Conservation (phyloP, 2,329 filamentous ascomycete genomes). For the Periconia sp. region DNA sequence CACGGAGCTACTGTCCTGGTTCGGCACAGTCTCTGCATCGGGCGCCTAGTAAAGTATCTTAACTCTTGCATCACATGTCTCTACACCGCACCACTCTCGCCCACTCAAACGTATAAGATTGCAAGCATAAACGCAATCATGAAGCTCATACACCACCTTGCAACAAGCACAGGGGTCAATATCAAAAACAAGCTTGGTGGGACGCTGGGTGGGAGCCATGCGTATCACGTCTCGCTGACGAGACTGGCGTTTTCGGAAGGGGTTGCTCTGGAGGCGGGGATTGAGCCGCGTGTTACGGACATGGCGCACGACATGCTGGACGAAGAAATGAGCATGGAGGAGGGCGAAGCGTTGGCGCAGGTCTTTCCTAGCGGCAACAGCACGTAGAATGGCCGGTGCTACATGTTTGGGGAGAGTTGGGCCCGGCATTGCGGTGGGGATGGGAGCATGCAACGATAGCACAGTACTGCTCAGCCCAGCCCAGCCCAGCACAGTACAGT, state of each 20-base stretch:
- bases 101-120: conserved; percentile 49
- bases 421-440: too few species aligned
- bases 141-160: conserved; percentile 66
- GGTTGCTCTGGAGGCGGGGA: conserved; percentile 74
- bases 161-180: conserved; percentile 65
- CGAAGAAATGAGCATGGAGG: conserved; percentile 79
- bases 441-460: too few species aligned
- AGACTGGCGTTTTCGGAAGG: conserved; percentile 86
- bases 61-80: conserved; percentile 72
- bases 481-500: too few species aligned
- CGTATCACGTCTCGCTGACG: conserved; percentile 80
- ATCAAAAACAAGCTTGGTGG: conserved; percentile 74
- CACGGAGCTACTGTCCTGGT: conserved; percentile 72
- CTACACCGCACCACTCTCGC: conserved; percentile 51
- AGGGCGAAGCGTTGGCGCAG: conserved; percentile 65
- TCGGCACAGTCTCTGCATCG: conserved; percentile 71
- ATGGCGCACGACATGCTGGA: conserved; percentile 84
- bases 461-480: too few species aligned
- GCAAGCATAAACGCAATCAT: conserved; percentile 65
- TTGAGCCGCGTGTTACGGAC: conserved; percentile 79
- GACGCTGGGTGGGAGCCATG: conserved; percentile 76
- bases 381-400: conserved; percentile 5
- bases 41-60: conserved; percentile 75
- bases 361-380: conserved; percentile 47
- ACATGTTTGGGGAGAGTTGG: too few species aligned